phyloP scores from a whole-genome alignment of 2,329 filamentous ascomycete genomes.

The Ilyonectria destructans region DNA sequence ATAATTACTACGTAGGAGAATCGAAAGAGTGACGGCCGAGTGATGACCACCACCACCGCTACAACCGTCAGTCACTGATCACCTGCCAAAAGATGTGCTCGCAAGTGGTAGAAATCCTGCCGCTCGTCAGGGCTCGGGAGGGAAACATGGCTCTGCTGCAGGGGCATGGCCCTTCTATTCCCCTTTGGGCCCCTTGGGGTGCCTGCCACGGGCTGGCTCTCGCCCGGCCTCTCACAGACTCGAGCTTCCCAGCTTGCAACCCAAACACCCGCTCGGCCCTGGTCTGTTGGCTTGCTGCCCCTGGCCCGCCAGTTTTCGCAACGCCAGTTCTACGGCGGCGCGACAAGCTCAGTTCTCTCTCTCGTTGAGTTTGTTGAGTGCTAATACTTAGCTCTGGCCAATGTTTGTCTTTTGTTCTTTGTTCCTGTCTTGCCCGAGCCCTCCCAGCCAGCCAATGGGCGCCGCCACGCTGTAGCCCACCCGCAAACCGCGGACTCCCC shows the following conservation, averaged over 20 bases:
- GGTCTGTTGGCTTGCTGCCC: background rate
- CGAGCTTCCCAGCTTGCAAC: background rate
- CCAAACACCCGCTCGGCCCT: slow-evolving; percentile 10
- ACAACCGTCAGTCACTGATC: background rate
- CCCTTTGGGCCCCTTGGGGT: background rate
- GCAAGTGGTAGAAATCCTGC: background rate
- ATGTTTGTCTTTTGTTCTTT: slow-evolving; percentile 11
- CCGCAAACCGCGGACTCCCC: slow-evolving; percentile 3
- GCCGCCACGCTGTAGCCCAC: background rate
- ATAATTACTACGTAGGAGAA: too few relatives aligned
- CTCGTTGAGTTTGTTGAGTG: background rate
- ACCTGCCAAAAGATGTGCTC: slow-evolving; percentile 1
- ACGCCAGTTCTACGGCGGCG: background rate
- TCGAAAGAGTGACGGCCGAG: background rate
- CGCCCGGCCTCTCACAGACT: background rate
- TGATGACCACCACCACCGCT: background rate
- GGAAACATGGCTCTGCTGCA: slow-evolving; percentile 4
- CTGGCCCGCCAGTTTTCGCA: background rate
- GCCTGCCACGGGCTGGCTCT: background rate
- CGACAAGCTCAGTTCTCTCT: slow-evolving; percentile 1
- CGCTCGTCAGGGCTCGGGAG: slow-evolving; percentile 5
- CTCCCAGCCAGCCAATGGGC: slow-evolving; percentile 4
- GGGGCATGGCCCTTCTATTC: background rate
- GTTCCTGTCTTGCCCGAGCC: slow-evolving; percentile 3
- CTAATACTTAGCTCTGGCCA: background rate